phyloP scores from a whole-genome alignment of 768 basidiomycete species.

The Russula vinacea region DNA sequence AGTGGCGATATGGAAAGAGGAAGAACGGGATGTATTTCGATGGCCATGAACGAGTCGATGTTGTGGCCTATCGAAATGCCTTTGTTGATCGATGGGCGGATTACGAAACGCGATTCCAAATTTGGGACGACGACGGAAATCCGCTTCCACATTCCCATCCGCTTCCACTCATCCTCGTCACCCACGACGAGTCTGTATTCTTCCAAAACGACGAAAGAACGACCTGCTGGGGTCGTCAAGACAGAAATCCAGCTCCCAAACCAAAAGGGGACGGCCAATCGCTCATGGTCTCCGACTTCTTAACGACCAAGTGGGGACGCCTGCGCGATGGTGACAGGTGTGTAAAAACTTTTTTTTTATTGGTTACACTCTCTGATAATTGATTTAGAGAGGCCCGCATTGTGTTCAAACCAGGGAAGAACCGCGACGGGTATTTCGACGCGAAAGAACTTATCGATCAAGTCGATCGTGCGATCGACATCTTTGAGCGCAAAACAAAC shows the following conservation, averaged over 20 bases:
- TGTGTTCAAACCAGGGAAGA: background rate
- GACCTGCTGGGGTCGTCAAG: background rate
- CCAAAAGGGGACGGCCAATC: background rate
- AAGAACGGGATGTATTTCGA: conserved; percentile 5
- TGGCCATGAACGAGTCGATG: background rate
- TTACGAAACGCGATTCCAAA: background rate
- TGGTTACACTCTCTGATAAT: background rate
- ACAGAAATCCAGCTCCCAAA: background rate
- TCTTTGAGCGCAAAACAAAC: background rate
- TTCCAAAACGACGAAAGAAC: background rate
- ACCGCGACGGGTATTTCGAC: background rate
- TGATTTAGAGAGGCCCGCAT: background rate
- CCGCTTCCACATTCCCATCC: too few species aligned
- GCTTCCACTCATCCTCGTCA: background rate
- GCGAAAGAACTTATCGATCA: background rate
- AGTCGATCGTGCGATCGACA: background rate
- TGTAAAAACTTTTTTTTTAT: too few species aligned
- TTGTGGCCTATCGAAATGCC: background rate
- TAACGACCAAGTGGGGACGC: background rate
- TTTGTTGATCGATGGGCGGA: background rate
- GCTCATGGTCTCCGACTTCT: background rate
- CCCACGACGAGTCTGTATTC: background rate
- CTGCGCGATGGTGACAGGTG: background rate
- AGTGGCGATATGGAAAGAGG: too few species aligned
- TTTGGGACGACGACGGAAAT: background rate